Base-by-base conservation (phyloP, 441 rosid genomes). In the Gossypium lobatum region DNA sequence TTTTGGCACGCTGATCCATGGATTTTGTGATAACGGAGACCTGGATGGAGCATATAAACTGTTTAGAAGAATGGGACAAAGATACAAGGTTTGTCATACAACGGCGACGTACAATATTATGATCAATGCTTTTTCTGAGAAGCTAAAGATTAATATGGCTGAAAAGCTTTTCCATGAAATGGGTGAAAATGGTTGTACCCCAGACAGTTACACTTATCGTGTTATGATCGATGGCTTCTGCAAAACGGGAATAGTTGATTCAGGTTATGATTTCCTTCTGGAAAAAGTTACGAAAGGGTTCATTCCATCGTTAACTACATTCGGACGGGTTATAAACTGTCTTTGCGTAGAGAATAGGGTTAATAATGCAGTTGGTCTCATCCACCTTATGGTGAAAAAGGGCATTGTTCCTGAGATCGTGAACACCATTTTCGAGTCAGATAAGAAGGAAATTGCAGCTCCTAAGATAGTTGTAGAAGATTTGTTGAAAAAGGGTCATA, bases 401-500 rank as follows among this genome's bases (percentile, higher is more conserved):
- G 95, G 85, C 9, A 73, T 95, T 55, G 95, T 95, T 39, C 99
- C 98, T 42, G 96, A 86, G 77, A 87, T 75, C 74, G 97, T 90
- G 80, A 77, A 82, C 78, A 80, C 85, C 10, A 93, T 93, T 77
- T 91, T 86, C 69, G 94, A 91, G 74, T 81, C 89, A 72, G 89
- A 89, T 70, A 95, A 93, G 78, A 95, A 70, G 84, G 90, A 81
- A 70, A 84, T 89, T 71, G 99, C 96, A 10, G 95, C 97, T 52
- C 99, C 97, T 28, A 93, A 95, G 89, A 91, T 93, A 72, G 82
- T 91, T 48, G 87, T 93, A 82, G 97, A 95, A 82, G 92, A 90
- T 78, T 81, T 95, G 81, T 83, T 95, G 89, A 95, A 85, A 85
- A 91, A 87, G 82, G 83, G 92, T 71, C 81, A 84, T 71, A 87